Conservation (phyloP, 805 yeast genomes). For the Lipomyces lipofer region DNA sequence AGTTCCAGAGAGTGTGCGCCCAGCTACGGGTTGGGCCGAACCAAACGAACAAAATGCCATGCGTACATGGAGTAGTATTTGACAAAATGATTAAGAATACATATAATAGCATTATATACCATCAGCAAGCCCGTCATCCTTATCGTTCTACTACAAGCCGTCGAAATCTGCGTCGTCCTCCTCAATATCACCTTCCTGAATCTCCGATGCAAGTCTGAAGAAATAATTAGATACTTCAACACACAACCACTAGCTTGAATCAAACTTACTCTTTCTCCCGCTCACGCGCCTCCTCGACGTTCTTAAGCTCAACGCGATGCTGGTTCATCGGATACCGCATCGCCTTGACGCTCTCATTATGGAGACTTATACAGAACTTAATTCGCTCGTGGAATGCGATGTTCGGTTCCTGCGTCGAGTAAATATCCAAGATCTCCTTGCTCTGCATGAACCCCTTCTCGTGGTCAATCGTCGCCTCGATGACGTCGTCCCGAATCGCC, state of each 20-base stretch:
- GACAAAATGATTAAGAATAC: background rate
- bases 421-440: constrained; percentile 79
- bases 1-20: no score
- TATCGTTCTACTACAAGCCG: constrained; percentile 18
- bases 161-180: constrained; percentile 43
- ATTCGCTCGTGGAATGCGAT: constrained; percentile 88
- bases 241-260: background rate
- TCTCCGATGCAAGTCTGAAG: constrained; percentile 43
- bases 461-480: constrained; percentile 91
- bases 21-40: no score
- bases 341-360: constrained; percentile 88
- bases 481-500: constrained; percentile 95
- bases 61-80: no score
- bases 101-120: background rate
- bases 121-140: no score
- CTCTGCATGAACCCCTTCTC: constrained; percentile 89
- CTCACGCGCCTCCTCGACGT: constrained; percentile 57
- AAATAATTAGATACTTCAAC: background rate
- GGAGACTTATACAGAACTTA: constrained; percentile 82
- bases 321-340: constrained; percentile 82
- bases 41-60: no score
- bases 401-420: constrained; percentile 86
- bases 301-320: constrained; percentile 51
- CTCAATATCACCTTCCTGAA: constrained; percentile 47
- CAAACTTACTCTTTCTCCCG: constrained; percentile 48